These are phyloP conservation scores for Gliomastix tumulicola DNA, from an alignment of 2,329 filamentous ascomycete species.

Conservation along the genomic window DNA sequence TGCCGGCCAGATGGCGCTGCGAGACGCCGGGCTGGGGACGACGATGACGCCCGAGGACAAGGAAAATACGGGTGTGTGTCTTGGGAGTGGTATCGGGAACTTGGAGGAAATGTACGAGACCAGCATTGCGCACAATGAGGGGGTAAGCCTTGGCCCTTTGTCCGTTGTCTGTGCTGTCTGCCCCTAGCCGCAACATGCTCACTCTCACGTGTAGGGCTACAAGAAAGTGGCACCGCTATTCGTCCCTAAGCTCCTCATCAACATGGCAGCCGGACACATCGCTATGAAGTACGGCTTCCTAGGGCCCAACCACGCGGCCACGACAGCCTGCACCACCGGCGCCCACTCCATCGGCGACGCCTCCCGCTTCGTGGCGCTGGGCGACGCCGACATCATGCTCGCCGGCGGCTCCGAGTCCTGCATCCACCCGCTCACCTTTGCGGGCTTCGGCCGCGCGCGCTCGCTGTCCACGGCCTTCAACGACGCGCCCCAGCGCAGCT, in stretches of 20 bases:
- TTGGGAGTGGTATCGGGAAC: conserved; percentile 94
- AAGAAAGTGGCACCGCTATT: conserved; percentile 90
- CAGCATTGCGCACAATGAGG: conserved; percentile 65
- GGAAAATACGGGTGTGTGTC: conserved; percentile 79
- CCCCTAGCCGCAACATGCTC: neutral
- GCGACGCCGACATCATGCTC: conserved; percentile 91
- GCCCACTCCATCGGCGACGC: conserved; percentile 94
- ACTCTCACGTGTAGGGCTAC: conserved; percentile 62
- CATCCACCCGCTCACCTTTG: conserved; percentile 88
- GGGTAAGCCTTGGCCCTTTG: no score
- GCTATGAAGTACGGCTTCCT: conserved; percentile 87
- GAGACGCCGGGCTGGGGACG: conserved; percentile 72
- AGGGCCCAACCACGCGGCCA: conserved; percentile 87
- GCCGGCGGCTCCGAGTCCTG: conserved; percentile 95
- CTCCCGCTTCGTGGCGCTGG: conserved; percentile 82
- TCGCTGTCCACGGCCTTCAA: conserved; percentile 83
- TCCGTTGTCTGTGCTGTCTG: no score
- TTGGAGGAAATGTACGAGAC: conserved; percentile 86
- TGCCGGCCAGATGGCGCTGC: conserved; percentile 76
- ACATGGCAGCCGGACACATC: conserved; percentile 88
- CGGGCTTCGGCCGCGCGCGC: conserved; percentile 82
- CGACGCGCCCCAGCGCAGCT: conserved; percentile 60
- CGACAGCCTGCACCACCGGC: conserved; percentile 93
- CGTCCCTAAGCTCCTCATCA: conserved; percentile 87
- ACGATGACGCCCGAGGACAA: conserved; percentile 37